Evolutionary conservation across 2,329 filamentous ascomycete genomes (phyloP), one percentile per base, ranked within the genome.

Genomic region (Cercospora sesami): DNA sequence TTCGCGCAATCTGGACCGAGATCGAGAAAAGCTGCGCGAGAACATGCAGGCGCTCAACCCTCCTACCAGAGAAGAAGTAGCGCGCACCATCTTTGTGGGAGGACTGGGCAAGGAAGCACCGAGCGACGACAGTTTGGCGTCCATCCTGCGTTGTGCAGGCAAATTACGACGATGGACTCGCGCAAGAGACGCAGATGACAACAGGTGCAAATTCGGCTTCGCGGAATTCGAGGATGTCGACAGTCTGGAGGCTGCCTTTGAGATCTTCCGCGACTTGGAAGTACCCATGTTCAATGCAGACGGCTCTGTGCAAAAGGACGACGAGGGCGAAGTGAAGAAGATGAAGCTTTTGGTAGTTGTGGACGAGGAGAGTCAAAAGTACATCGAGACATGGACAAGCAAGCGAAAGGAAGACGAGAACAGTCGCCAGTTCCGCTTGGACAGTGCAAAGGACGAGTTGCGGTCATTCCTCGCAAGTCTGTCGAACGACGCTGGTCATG

Each of bases 171-270:
- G 93, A 74, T 99, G 94, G 93, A 93, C 94, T 71, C 85, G 92
- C 68, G 90, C 89, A 36, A 88, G 87, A 18, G 89, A 92, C 78
- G 89, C 90, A n/a, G 89, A 93, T 72, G 88, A 91, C 72, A 95
- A 94, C 81, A 89, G 89, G 65, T 90, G 90, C 80, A 90, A 90
- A 71, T 98, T 98, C 83, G 95, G 94, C 14, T 98, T 99, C 81
- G 95, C 94, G 68, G 91, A 97, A 80, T 99, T 91, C 79, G 94
- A 97, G 71, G 94, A 98, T 79, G 89, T 90, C 26, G 92, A 97
- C 79, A 94, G 93, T 72, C 84, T 99, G 73, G 89, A 90, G 78
- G 90, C 90, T 55, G 95, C 94, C 53, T 89, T 94, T 65, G 93
- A 96, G 79, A 87, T 97, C 66, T 87, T 97, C 74, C 89, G 89